Conservation (phyloP, 257 asterid species). For the Lycium ferocissimum region DNA sequence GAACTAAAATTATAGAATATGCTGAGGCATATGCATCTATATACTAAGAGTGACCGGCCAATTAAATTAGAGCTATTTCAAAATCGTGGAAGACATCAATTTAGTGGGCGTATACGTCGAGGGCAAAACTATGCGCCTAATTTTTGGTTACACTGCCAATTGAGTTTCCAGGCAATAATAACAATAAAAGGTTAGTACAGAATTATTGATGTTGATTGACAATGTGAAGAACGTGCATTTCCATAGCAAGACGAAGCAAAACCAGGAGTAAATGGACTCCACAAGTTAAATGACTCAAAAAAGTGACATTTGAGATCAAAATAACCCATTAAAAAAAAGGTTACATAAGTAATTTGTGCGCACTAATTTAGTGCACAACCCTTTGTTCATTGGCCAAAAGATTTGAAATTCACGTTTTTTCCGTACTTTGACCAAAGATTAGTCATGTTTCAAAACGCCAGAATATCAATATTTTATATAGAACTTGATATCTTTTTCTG, state of each 20-base stretch:
- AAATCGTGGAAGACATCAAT: neutral
- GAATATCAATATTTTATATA: too few relatives aligned
- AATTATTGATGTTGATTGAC: neutral
- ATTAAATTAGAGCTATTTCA: neutral
- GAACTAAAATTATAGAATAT: neutral
- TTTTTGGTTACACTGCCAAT: neutral
- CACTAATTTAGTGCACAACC: too few relatives aligned
- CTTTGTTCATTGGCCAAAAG: too few relatives aligned
- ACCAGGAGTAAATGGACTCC: neutral
- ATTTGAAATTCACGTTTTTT: too few relatives aligned
- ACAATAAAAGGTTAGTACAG: neutral
- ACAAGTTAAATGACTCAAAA: too few relatives aligned
- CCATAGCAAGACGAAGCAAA: neutral
- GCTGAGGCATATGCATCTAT: conserved; percentile 26
- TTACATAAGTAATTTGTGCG: too few relatives aligned
- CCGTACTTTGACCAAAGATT: too few relatives aligned
- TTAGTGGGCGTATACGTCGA: neutral
- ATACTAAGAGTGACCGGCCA: conserved; percentile 14
- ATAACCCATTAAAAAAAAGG: too few relatives aligned
- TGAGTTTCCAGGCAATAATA: neutral
- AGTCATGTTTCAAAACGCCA: too few relatives aligned
- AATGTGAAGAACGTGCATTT: neutral
- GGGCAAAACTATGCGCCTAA: neutral
- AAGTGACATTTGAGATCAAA: too few relatives aligned
- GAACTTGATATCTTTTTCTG: too few relatives aligned